A percentile compares a stretch with the other conserved stretches of the same genome.
Conservation (phyloP, 2,329 filamentous ascomycete genomes). For the Cordyceps javanica region DNA sequence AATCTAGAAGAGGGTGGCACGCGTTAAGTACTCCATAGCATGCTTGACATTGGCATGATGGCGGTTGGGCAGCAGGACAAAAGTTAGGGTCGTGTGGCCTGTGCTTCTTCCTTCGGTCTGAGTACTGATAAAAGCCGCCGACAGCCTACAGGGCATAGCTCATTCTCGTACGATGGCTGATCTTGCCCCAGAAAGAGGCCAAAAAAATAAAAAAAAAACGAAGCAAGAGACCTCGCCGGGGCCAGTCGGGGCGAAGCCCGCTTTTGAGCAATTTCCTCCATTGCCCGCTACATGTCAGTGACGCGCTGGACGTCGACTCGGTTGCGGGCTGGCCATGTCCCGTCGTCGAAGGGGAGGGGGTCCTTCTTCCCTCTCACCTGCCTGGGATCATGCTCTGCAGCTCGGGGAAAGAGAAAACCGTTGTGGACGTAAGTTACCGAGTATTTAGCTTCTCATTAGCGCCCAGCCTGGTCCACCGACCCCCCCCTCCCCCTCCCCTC, state of each 20-base stretch:
- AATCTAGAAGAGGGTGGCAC: neutral
- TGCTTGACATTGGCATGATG: neutral
- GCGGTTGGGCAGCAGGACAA: neutral
- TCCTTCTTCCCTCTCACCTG: neutral
- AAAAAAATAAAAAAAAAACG: neutral
- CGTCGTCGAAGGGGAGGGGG: neutral
- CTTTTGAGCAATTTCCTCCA: slow-evolving; percentile 3
- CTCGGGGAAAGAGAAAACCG: neutral
- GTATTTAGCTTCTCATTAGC: neutral
- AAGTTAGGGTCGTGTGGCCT: neutral
- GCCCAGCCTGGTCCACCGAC: neutral
- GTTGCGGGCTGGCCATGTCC: no score
- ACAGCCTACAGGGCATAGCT: neutral
- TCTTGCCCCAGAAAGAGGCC: neutral
- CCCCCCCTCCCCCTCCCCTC: no score
- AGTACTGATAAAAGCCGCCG: neutral
- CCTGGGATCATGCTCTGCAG: neutral
- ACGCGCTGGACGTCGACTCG: neutral
- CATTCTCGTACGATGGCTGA: slow-evolving; percentile 12
- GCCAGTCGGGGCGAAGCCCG: neutral
- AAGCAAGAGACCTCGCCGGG: neutral
- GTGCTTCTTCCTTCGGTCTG: neutral
- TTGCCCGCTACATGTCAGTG: no score
- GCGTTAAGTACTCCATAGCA: neutral
- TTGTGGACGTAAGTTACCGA: neutral